phyloP scores from a whole-genome alignment of 495 filamentous ascomycete species.

The Tuber melanosporum region DNA sequence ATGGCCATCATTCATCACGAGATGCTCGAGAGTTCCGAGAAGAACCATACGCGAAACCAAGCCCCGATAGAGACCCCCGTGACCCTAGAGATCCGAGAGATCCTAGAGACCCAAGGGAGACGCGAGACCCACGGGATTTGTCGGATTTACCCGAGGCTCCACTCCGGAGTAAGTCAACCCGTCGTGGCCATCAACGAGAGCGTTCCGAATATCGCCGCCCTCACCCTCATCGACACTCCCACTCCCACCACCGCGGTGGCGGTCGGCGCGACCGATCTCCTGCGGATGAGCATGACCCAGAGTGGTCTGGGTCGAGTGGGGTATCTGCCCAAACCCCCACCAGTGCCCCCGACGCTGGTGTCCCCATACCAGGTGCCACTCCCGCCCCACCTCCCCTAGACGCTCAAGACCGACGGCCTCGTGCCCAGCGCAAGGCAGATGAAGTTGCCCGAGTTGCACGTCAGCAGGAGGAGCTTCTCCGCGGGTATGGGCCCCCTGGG shows the following conservation, averaged over 20 bases:
- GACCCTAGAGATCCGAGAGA: not conserved
- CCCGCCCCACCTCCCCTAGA: not conserved
- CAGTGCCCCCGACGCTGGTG: conserved; percentile 16
- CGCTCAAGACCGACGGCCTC: not conserved
- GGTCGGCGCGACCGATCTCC: conserved; percentile 29
- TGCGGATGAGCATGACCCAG: conserved; percentile 20
- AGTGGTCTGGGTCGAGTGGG: conserved; percentile 30
- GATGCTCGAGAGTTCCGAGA: conserved; percentile 13
- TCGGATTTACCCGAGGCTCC: not conserved
- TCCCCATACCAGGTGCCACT: conserved; percentile 7
- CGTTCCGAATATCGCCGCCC: conserved; percentile 25
- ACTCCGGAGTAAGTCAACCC: conserved; percentile 1
- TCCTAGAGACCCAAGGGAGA: not conserved
- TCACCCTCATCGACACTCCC: conserved; percentile 21
- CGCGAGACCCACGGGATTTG: not conserved
- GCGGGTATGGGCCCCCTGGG: conserved; percentile 16
- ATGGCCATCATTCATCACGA: conserved; percentile 24
- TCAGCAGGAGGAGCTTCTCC: conserved; percentile 23
- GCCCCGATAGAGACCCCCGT: not conserved
- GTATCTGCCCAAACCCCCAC: conserved; percentile 26
- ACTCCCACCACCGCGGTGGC: conserved; percentile 27
- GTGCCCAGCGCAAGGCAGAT: conserved; percentile 18
- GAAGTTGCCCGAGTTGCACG: conserved; percentile 21
- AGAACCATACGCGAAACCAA: conserved; percentile 9
- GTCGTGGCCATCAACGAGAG: conserved; percentile 22